Conservation (phyloP, 139 green algal species). For the Closterium sp. region DNA sequence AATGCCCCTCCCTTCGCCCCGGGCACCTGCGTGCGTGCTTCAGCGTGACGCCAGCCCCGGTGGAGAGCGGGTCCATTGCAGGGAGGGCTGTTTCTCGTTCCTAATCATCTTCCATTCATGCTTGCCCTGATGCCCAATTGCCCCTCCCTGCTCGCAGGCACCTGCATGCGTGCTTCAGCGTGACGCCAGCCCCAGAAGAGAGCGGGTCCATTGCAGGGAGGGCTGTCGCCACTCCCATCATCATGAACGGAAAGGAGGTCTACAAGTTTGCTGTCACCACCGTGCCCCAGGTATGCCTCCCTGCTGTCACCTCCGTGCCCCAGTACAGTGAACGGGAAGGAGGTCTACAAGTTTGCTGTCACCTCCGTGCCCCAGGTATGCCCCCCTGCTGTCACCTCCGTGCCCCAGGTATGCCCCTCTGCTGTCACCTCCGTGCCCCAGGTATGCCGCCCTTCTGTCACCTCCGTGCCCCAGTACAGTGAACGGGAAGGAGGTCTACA, state of each 20-base stretch:
- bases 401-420: slow-evolving; percentile 70
- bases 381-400: slow-evolving; percentile 80
- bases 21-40: slow-evolving; percentile 32
- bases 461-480: no score
- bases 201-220: background rate
- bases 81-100: no score
- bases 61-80: no score
- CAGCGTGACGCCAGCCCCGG: background rate
- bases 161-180: slow-evolving; percentile 21
- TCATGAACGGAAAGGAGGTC: slow-evolving; percentile 95
- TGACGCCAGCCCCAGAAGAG: background rate
- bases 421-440: slow-evolving; percentile 56
- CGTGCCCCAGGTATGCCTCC: slow-evolving; percentile 71
- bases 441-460: slow-evolving; percentile 64
- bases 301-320: no score
- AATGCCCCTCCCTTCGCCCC: background rate
- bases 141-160: no score
- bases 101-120: no score
- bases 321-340: slow-evolving; percentile 84
- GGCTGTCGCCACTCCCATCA: slow-evolving; percentile 15
- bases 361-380: slow-evolving; percentile 72
- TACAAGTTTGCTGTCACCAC: slow-evolving; percentile 96
- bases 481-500: no score
- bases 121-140: no score
- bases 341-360: slow-evolving; percentile 99